Evolutionary conservation across 2,329 filamentous ascomycete species (phyloP).

Genomic region (Aspergillus versicolor): DNA sequence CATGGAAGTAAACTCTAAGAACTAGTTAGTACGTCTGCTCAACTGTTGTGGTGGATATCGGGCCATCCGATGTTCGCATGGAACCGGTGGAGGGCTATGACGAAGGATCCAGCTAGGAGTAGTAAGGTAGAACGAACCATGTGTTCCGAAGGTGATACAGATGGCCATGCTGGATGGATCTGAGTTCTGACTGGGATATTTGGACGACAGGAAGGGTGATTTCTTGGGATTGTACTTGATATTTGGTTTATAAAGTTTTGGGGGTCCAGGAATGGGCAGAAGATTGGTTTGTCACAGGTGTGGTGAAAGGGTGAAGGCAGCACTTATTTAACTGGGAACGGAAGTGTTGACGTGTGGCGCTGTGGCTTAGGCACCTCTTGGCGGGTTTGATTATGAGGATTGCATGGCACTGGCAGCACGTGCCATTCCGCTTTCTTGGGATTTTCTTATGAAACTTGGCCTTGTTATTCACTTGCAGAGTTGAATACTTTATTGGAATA

Average conservation of each 20-base stretch:
- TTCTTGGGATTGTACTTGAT: neutral
- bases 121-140: constrained; percentile 31
- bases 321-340: constrained; percentile 16
- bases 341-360: constrained; percentile 29
- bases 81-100: constrained; percentile 7
- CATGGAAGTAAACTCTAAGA: constrained; percentile 43
- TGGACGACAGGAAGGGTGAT: neutral
- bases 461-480: neutral
- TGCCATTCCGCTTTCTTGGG: neutral
- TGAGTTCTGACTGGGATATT: neutral
- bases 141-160: constrained; percentile 45
- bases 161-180: constrained; percentile 35
- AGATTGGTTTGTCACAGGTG: no score
- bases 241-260: neutral
- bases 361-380: constrained; percentile 35
- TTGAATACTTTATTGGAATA: neutral
- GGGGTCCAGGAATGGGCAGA: neutral
- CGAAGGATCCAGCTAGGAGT: neutral
- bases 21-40: neutral
- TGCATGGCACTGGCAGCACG: constrained; percentile 2
- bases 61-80: neutral
- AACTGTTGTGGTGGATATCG: neutral
- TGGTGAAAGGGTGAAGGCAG: constrained; percentile 25
- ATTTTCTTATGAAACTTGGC: neutral
- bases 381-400: neutral